Base-by-base conservation (phyloP, 495 filamentous ascomycete genomes). In the Clavariopsis aquatica region DNA sequence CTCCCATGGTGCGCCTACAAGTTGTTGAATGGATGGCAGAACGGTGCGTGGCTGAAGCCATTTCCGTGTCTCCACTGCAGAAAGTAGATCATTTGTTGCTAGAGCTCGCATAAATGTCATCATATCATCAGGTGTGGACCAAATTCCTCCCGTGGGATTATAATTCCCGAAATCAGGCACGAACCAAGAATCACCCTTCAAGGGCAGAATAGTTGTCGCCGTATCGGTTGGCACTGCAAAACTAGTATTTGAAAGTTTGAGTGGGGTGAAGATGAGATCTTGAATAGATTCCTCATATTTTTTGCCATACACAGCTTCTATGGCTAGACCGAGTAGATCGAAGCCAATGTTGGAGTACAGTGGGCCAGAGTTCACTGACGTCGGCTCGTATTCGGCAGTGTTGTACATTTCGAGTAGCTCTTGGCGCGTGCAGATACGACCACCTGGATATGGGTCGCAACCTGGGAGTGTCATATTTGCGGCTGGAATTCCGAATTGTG, bases 1-100 rank as follows among this genome's bases (percentile, higher is more conserved):
- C 41, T 64, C 60, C 60, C 52, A 64, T 22, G 60, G 60, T 12
- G 60, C 41, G 10, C 60, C 60, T 20, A 64, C 60, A 6, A 53
- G n/a, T 38, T 64, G 60, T n/a, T 57, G 41, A 8, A 57, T 24
- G 1, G 52, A 56, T 12, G 60, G 41, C 4, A 49, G 27, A 1
- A 57, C n/a, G 6, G 60, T 13, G 41, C 12, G 22, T 2, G 60
- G 60, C 52, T 64, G 47, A 6, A 64, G n/a, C 60, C 52, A 64
- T 3, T 13, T 13, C 13, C 60, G 60, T 2, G 52, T 57, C 17
- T 57, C 23, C 4, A 52, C 19, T 1, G 60, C 34, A 12, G 46
- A 27, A 19, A 64, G 52, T 10, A 56, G 43, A 24, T 49, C 34
- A 20, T 56, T 13, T 12, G 19, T 15, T 1, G 49, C 52, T 5